Percentiles rank a stretch among this genome's conserved stretches.
Evolutionary conservation across 768 basidiomycete species (phyloP).

Genomic region (Tubosaeta sp.): DNA sequence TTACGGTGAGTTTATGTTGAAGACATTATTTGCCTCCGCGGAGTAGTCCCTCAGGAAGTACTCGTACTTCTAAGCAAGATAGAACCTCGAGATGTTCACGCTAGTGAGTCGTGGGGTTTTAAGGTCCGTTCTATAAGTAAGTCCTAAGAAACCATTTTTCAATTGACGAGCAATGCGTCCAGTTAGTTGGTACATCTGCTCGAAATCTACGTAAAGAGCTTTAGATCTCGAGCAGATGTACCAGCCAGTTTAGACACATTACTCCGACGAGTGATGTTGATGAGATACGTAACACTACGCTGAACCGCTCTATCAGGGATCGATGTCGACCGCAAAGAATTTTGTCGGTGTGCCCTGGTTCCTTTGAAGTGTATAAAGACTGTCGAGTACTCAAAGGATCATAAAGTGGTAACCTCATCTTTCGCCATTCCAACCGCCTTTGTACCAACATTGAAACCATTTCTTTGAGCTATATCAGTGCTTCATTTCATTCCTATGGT

Average conservation of each 20-base stretch:
- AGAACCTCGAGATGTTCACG: not conserved
- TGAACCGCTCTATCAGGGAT: conserved; percentile 7
- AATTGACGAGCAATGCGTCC: too few relatives aligned
- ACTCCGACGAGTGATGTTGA: not conserved
- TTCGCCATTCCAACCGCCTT: conserved; percentile 6
- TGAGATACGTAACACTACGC: conserved; percentile 18
- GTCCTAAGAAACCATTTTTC: too few relatives aligned
- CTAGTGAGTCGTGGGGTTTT: not conserved
- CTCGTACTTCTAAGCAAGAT: too few relatives aligned
- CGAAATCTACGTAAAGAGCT: too few relatives aligned
- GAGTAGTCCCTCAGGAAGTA: too few relatives aligned
- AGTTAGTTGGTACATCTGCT: too few relatives aligned
- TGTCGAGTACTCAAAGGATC: conserved; percentile 1
- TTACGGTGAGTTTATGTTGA: not conserved
- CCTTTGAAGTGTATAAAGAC: conserved; percentile 21
- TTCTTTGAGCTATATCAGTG: conserved; percentile 9
- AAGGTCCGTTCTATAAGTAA: not conserved
- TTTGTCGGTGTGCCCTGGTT: conserved; percentile 18
- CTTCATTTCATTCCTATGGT: conserved; percentile 21
- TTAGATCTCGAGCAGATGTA: not conserved
- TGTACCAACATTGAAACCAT: conserved; percentile 2
- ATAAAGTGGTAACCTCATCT: conserved; percentile 4
- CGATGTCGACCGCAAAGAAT: conserved; percentile 5
- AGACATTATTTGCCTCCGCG: conserved; percentile 12
- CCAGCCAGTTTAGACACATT: too few relatives aligned